phyloP scores from a whole-genome alignment of 1,284 basidiomycete genomes.

The Hemileia vastatrix region DNA sequence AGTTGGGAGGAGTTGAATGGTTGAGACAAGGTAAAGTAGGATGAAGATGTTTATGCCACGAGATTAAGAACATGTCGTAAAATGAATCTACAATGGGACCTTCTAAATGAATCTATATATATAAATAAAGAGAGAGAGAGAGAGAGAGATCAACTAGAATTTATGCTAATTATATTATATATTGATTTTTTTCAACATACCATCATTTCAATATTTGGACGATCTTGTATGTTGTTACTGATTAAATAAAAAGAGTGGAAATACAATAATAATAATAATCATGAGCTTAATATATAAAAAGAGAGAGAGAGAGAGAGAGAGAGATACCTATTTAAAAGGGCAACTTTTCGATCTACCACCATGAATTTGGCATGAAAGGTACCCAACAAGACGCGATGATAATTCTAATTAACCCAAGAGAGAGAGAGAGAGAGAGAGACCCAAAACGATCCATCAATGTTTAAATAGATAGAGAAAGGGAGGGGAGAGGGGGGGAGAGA shows the following conservation, averaged over 20 bases:
- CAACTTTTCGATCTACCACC: constrained; percentile 62
- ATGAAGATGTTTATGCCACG: constrained; percentile 54
- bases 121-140: not conserved
- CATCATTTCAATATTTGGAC: constrained; percentile 61
- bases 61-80: constrained; percentile 63
- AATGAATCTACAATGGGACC: constrained; percentile 61
- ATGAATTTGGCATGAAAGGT: constrained; percentile 72
- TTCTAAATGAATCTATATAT: constrained; percentile 51
- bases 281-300: not conserved
- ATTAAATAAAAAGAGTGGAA: not conserved
- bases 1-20: constrained; percentile 43
- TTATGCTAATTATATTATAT: not conserved
- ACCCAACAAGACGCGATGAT: constrained; percentile 47
- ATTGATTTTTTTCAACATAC: not conserved
- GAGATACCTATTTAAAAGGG: constrained; percentile 58
- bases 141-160: not conserved
- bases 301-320: not conserved
- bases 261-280: not conserved
- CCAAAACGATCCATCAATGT: constrained; percentile 46
- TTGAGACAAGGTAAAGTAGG: constrained; percentile 55
- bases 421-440: constrained; percentile 47
- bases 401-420: constrained; percentile 27
- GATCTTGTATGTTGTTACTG: constrained; percentile 47
- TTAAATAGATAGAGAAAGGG: constrained; percentile 4
- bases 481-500: not conserved